Evolutionary conservation across 768 basidiomycete genomes (phyloP).

Genomic region (Suillus tomentosus): DNA sequence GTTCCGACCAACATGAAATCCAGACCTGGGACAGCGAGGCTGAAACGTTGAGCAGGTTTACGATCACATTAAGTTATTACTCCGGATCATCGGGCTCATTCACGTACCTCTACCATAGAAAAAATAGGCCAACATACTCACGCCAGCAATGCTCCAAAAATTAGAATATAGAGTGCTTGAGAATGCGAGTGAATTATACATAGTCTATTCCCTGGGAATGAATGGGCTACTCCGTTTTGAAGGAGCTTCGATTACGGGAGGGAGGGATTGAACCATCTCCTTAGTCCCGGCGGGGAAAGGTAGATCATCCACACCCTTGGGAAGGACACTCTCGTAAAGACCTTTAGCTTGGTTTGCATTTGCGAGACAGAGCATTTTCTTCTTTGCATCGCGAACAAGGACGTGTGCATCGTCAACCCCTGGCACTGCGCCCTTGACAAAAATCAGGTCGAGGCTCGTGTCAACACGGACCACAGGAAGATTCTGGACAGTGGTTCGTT

Average conservation of each 20-base stretch:
- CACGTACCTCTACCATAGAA: background rate
- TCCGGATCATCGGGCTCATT: background rate
- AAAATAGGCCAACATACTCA: background rate
- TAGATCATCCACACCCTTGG: constrained; percentile 79
- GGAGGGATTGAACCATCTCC: constrained; percentile 68
- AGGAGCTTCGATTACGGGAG: constrained; percentile 69
- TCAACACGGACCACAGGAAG: constrained; percentile 89
- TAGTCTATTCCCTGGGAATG: constrained; percentile 62
- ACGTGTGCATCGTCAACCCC: constrained; percentile 90
- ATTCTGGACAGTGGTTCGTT: constrained; percentile 83
- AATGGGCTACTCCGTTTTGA: constrained; percentile 81
- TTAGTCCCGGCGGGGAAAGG: constrained; percentile 92
- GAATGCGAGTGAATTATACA: constrained; percentile 12
- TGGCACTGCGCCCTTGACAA: constrained; percentile 88
- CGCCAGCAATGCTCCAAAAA: background rate
- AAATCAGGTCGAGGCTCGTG: constrained; percentile 81
- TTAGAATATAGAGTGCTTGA: background rate
- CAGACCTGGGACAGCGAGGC: background rate
- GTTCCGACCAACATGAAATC: background rate
- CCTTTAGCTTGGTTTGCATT: constrained; percentile 70
- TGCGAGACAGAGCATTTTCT: constrained; percentile 68
- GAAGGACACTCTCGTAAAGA: constrained; percentile 73
- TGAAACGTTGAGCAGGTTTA: too few relatives aligned
- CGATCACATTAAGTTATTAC: background rate
- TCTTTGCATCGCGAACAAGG: constrained; percentile 85